Evolutionary conservation across 176 grass and related monocot genomes (phyloP).

Genomic region (Cenchrus americanus): DNA sequence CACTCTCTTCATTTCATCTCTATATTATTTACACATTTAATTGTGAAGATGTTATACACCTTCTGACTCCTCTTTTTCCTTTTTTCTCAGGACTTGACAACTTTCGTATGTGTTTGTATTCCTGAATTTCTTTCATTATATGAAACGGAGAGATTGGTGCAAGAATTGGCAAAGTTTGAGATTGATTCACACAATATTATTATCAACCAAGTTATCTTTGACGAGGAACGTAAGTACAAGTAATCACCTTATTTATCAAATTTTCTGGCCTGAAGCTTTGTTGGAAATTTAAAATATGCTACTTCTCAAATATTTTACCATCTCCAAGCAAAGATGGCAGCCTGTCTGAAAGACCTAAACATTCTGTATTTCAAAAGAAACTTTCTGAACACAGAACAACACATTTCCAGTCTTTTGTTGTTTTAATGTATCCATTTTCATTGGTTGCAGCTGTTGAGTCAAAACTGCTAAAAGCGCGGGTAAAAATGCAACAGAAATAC

Average conservation of each 20-base stretch:
- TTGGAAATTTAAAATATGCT: constrained; percentile 13
- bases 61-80: constrained; percentile 19
- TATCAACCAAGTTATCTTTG: constrained; percentile 96
- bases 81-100: constrained; percentile 86
- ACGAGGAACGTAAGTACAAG: constrained; percentile 79
- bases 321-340: constrained; percentile 3
- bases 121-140: constrained; percentile 99
- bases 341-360: background rate
- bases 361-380: constrained; percentile 9
- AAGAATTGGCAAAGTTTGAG: constrained; percentile 96
- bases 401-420: background rate
- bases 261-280: constrained; percentile 5
- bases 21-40: constrained; percentile 25
- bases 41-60: background rate
- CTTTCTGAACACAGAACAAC: background rate
- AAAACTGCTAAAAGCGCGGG: constrained; percentile 77
- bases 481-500: constrained; percentile 98
- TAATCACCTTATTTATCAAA: background rate
- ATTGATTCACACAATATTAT: constrained; percentile 98
- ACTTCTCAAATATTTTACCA: background rate
- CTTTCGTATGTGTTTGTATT: constrained; percentile 98
- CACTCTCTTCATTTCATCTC: background rate
- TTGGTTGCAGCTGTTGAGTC: constrained; percentile 80
- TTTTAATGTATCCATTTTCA: constrained; percentile 32
- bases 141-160: constrained; percentile 99